Evolutionary conservation across 2,329 filamentous ascomycete genomes (phyloP).

Genomic region (Orbilia blumenaviensis): DNA sequence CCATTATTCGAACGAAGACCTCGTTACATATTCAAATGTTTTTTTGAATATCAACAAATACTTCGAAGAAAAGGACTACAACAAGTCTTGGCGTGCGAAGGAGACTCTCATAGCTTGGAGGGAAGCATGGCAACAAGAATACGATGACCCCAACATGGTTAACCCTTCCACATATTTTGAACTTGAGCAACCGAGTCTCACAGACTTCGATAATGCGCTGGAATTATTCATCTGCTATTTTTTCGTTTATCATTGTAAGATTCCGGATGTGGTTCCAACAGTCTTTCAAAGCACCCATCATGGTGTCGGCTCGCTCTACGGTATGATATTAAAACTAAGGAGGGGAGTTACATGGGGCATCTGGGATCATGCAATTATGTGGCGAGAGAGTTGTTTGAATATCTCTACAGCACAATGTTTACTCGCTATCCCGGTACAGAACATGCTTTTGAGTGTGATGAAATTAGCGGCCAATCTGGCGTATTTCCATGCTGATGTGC

Average conservation of each 20-base stretch:
- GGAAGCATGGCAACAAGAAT: conserved; percentile 64
- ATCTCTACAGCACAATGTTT: conserved; percentile 65
- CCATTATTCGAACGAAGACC: conserved; percentile 62
- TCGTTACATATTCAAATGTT: conserved; percentile 64
- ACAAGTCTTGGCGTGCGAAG: conserved; percentile 64
- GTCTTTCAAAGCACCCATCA: conserved; percentile 73
- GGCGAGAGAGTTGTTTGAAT: conserved; percentile 68
- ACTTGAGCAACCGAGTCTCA: conserved; percentile 59
- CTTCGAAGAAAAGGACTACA: conserved; percentile 66
- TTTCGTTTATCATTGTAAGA: conserved; percentile 69
- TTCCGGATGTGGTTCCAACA: conserved; percentile 68
- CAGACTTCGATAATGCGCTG: conserved; percentile 59
- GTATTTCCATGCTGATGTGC: conserved; percentile 69
- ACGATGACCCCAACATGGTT: conserved; percentile 61
- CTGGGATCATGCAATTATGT: conserved; percentile 72
- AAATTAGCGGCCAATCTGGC: conserved; percentile 64
- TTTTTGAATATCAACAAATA: conserved; percentile 65
- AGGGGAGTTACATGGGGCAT: conserved; percentile 70
- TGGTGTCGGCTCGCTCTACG: conserved; percentile 70
- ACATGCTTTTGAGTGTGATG: conserved; percentile 64
- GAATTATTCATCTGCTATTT: conserved; percentile 62
- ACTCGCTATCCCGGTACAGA: conserved; percentile 65
- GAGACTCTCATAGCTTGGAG: conserved; percentile 64
- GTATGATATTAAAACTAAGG: conserved; percentile 71
- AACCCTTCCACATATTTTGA: conserved; percentile 58